Base-by-base conservation (phyloP, 306 rosid genomes). In the Pyrus bretschneideri region DNA sequence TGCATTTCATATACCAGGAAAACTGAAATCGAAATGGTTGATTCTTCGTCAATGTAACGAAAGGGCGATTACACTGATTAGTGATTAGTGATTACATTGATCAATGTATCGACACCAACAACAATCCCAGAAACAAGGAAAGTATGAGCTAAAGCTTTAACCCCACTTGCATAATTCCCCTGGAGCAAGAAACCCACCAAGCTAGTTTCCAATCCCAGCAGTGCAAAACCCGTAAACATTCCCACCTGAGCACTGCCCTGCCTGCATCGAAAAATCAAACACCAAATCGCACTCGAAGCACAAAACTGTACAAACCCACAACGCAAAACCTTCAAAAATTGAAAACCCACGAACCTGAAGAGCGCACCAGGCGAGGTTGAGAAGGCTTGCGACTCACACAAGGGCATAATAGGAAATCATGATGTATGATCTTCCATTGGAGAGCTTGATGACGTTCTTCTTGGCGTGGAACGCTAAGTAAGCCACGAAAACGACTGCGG, bases 181-280 rank as follows among this genome's bases (percentile, higher is more conserved):
- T 85, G 87, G 66, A 92, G 96, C 44, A 92, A 81, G 82, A 90
- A 92, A 44, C 87, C 86, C 78, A 92, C 73, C 86, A 87, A 62
- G 84, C 92, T 87, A 73, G 90, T 88, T 81, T 92, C 96, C 81
- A 89, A 82, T 78, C 84, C 88, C 75, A 92, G 85, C 82, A 88
- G 87, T 54, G 91, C 91, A 5, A 87, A 84, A 19, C 82, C 78
- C 7, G 96, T 90, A 76, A 85, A 88, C 79, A 90, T 92, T 90
- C 63, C 89, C 89, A 10, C 84, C 86, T 64, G 93, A 78, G 83
- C 97, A 88, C 63, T 88, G 87, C 97, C 96, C 88, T 66, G 77
- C 69, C 97, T 90, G 71, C 64, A 59, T 23, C 64, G 64, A 59
- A 58, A n/a, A 58, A n/a, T n/a, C 29, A 12, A 58, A 58, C 31